phyloP scores from a whole-genome alignment of 1,284 basidiomycete species.

The Kalmanozyma brasiliensis region DNA sequence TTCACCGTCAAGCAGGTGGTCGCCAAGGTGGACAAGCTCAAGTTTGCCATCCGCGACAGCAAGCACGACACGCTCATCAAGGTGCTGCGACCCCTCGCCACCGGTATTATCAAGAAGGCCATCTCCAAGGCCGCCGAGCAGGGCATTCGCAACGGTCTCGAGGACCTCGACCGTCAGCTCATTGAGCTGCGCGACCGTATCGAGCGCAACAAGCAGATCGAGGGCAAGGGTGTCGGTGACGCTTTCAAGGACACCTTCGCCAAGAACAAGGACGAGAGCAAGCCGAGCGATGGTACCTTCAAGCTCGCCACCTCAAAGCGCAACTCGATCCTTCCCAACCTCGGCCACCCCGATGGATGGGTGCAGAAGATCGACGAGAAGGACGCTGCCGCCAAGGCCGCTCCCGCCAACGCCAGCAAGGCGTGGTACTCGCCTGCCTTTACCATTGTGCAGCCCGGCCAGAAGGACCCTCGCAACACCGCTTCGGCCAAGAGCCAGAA shows the following conservation, averaged over 20 bases:
- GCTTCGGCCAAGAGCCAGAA: constrained; percentile 40
- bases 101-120: constrained; percentile 83
- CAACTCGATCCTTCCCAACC: constrained; percentile 69
- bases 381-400: constrained; percentile 70
- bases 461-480: constrained; percentile 51
- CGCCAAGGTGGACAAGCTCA: constrained; percentile 84
- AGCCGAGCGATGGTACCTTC: constrained; percentile 61
- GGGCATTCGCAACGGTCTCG: constrained; percentile 81
- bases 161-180: constrained; percentile 86
- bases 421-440: constrained; percentile 79
- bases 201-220: constrained; percentile 69
- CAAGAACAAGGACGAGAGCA: constrained; percentile 65
- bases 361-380: constrained; percentile 75
- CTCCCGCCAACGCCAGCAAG: constrained; percentile 67
- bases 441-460: constrained; percentile 52
- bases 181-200: constrained; percentile 80
- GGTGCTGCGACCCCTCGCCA: constrained; percentile 72
- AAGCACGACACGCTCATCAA: constrained; percentile 94
- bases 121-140: constrained; percentile 84
- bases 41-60: constrained; percentile 87
- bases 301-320: constrained; percentile 62
- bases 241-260: constrained; percentile 77
- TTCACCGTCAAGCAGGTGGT: constrained; percentile 82
- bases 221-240: constrained; percentile 48
- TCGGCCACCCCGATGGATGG: constrained; percentile 79